Conservation (phyloP, 805 yeast species). For the Pichia scutulata region DNA sequence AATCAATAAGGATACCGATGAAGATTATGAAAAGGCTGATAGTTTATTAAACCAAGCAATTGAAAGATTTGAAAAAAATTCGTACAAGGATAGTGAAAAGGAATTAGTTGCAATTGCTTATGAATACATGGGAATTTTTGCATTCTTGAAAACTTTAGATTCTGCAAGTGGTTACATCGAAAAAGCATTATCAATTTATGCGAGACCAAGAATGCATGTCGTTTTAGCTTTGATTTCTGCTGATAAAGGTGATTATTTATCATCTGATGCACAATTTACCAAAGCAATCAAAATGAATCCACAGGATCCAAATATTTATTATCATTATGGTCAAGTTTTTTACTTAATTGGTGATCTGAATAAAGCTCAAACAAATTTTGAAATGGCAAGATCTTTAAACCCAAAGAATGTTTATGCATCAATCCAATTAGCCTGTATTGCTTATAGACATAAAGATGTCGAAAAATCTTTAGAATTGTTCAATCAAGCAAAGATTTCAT, state of each 20-base stretch:
- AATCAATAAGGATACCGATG: constrained; percentile 38
- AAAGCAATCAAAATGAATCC: constrained; percentile 65
- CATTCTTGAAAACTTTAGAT: constrained; percentile 66
- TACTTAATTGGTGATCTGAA: constrained; percentile 71
- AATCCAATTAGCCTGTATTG: constrained; percentile 88
- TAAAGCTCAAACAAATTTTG: constrained; percentile 67
- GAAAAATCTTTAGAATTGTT: constrained; percentile 56
- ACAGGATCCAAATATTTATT: constrained; percentile 71
- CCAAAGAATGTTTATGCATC: constrained; percentile 73
- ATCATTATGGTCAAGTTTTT: constrained; percentile 90
- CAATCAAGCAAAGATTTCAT: constrained; percentile 59
- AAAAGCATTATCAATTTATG: constrained; percentile 54
- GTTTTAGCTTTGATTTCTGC: constrained; percentile 77
- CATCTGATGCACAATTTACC: constrained; percentile 59
- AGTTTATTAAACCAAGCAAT: constrained; percentile 53
- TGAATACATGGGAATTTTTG: constrained; percentile 78
- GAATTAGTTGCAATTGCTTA: constrained; percentile 59
- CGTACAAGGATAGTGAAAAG: constrained; percentile 23
- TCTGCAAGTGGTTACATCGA: constrained; percentile 58
- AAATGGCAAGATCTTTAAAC: constrained; percentile 67
- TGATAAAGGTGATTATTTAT: constrained; percentile 60
- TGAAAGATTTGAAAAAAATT: constrained; percentile 24
- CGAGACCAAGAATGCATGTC: constrained; percentile 77
- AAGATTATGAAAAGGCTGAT: constrained; percentile 57
- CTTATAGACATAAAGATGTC: constrained; percentile 66